Evolutionary conservation across 2,329 filamentous ascomycete genomes (phyloP).

Genomic region (Neonectria hederae): DNA sequence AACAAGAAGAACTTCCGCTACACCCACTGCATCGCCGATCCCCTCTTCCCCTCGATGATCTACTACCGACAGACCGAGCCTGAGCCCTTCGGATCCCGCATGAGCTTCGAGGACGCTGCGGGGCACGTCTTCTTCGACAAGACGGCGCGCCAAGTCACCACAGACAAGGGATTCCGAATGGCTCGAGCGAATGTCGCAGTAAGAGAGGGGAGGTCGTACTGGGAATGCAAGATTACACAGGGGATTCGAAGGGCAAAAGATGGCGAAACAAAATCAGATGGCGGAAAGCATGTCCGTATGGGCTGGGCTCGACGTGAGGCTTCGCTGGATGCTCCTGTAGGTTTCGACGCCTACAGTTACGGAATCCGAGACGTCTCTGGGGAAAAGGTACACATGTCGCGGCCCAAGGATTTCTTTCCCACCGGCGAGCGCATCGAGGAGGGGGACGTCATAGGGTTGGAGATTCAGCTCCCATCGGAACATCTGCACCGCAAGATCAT

Average conservation of each 20-base stretch:
- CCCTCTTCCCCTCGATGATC: slow-evolving; percentile 83
- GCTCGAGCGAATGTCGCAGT: slow-evolving; percentile 90
- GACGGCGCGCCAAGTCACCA: slow-evolving; percentile 80
- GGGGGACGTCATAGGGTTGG: slow-evolving; percentile 92
- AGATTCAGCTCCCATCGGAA: slow-evolving; percentile 89
- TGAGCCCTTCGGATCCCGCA: slow-evolving; percentile 81
- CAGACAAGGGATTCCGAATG: slow-evolving; percentile 92
- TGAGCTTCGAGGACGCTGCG: slow-evolving; percentile 93
- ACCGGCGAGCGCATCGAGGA: slow-evolving; percentile 82
- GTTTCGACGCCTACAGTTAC: slow-evolving; percentile 93
- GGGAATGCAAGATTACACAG: slow-evolving; percentile 88
- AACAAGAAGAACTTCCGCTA: slow-evolving; percentile 85
- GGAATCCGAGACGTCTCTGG: slow-evolving; percentile 89
- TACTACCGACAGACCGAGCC: slow-evolving; percentile 92
- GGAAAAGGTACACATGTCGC: slow-evolving; percentile 92
- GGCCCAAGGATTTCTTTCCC: slow-evolving; percentile 89
- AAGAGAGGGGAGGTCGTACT: slow-evolving; percentile 90
- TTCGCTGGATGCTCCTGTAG: slow-evolving; percentile 82
- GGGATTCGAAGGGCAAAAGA: slow-evolving; percentile 65
- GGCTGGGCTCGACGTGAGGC: slow-evolving; percentile 87
- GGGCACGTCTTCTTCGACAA: slow-evolving; percentile 85
- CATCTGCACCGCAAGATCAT: slow-evolving; percentile 88
- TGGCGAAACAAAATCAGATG: slow-evolving; percentile 55
- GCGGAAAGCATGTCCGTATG: slow-evolving; percentile 77
- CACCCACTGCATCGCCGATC: slow-evolving; percentile 89